These are phyloP conservation scores for Penicillium goetzii DNA, from an alignment of 495 filamentous ascomycete genomes.

Conservation along the genomic window DNA sequence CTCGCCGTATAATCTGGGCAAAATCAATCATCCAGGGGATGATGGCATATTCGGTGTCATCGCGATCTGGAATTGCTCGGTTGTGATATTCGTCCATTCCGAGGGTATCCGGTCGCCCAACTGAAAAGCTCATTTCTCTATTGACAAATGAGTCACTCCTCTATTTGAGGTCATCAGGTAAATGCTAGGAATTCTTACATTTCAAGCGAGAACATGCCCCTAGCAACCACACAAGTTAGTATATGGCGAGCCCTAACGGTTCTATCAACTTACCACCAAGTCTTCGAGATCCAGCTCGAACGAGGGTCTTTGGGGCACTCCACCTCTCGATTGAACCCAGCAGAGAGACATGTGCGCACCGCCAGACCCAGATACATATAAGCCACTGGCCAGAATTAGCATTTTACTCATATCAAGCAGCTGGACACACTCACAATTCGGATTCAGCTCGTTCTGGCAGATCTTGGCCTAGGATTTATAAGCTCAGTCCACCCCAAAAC, in stretches of 20 bases:
- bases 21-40: constrained; percentile 51
- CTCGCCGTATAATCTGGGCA: constrained; percentile 44
- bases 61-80: constrained; percentile 41
- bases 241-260: not conserved
- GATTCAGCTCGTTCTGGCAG: constrained; percentile 49
- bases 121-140: constrained; percentile 49
- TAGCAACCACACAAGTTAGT: constrained; percentile 11
- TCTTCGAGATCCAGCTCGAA: constrained; percentile 46
- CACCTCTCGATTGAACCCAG: constrained; percentile 47
- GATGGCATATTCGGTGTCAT: constrained; percentile 45
- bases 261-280: constrained; percentile 43
- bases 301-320: constrained; percentile 39
- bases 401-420: not conserved
- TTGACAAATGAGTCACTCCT: not conserved
- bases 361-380: constrained; percentile 50
- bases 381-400: constrained; percentile 35
- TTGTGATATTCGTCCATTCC: constrained; percentile 52
- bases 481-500: not conserved
- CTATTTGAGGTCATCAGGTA: not conserved
- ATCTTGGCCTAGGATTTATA: constrained; percentile 39
- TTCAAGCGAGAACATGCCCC: constrained; percentile 48
- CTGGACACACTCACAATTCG: constrained; percentile 35
- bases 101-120: constrained; percentile 46
- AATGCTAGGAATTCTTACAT: constrained; percentile 30
- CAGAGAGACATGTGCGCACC: constrained; percentile 46